Base-by-base conservation (phyloP, 192 early-diverging fungal genomes). In the Gigaspora rosea region DNA sequence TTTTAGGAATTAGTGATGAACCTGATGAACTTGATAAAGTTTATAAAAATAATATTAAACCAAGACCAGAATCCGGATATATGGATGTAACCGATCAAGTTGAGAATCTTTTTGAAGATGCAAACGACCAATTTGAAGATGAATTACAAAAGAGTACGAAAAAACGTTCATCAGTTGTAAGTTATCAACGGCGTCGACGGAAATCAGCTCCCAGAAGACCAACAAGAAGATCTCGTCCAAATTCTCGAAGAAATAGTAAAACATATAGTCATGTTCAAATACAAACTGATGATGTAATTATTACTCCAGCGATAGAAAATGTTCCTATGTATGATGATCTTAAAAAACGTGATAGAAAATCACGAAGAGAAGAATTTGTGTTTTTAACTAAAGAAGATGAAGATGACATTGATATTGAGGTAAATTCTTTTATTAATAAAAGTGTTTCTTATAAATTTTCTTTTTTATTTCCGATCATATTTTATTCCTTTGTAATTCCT, bases 81-180 rank as follows among this genome's bases (percentile, higher is more conserved):
- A 51, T 41, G 22, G 61, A 75, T 52, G 27, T 75, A 1, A 75
- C 61, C 15, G 74, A 75, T 75, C 61, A 75, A 18, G 74, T 75
- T 5, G 61, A 63, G 16, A 33, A 64, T 41, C 27, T 64, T 49
- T 75, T 75, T 59, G 50, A 65, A 51, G 20, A 33, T 35, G 18
- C 46, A n/a, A 5, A 59, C 11, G 33, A 59, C 18, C 33, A 66
- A 58, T 36, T n/a, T 57, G 33, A 50, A n/a, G 36, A 22, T 47
- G 22, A 67, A 15, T 15, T 7, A 46, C 11, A 11, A 67, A 12
- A 35, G 36, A 35, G 16, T 16, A 47, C 65, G 2, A 54, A 22
- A 36, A 54, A 7, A 9, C 54, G 27, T 2, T 12, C 33, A 41
- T 57, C 71, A 54, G 3, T 20, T 58, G 18, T 54, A 16, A n/a